Evolutionary conservation across 75 land plant species (phyloP).

Genomic region (Cunninghamia lanceolata): DNA sequence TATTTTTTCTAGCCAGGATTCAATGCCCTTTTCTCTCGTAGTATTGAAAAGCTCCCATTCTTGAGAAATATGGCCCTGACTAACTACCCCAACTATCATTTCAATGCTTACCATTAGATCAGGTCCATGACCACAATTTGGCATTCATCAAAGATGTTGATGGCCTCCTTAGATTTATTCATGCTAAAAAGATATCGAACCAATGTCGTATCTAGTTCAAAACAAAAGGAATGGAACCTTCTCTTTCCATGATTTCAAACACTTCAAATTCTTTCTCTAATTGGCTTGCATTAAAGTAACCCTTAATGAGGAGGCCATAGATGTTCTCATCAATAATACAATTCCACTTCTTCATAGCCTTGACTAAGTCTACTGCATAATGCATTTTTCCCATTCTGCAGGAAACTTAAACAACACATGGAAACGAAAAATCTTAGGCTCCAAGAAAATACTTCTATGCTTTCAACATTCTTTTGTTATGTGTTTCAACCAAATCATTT

Average conservation of each 20-base stretch:
- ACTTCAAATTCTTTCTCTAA: constrained; percentile 33
- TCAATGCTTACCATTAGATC: constrained; percentile 37
- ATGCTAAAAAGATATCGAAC: constrained; percentile 50
- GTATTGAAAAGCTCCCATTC: constrained; percentile 35
- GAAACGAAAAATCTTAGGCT: constrained; percentile 15
- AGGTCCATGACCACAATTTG: constrained; percentile 27
- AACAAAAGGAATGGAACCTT: constrained; percentile 29
- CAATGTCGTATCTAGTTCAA: constrained; percentile 50
- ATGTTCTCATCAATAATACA: constrained; percentile 22
- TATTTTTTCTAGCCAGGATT: constrained; percentile 30
- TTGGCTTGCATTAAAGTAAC: constrained; percentile 30
- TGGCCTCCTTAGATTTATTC: constrained; percentile 38
- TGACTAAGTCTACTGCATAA: constrained; percentile 38
- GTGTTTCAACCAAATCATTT: no score
- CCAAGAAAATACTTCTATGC: constrained; percentile 15
- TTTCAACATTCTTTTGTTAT: no score
- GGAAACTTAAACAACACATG: constrained; percentile 38
- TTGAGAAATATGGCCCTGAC: constrained; percentile 24
- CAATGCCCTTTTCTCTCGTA: constrained; percentile 32
- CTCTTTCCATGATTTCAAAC: constrained; percentile 30
- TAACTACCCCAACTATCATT: constrained; percentile 40
- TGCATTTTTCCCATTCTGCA: constrained; percentile 27
- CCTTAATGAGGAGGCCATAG: constrained; percentile 42
- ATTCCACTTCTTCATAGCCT: constrained; percentile 28
- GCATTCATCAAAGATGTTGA: constrained; percentile 52